Percentiles rank a stretch among this genome's conserved stretches.
These are phyloP conservation scores for Euphorbia pulcherrima DNA, from an alignment of 345 rosid species.

Conservation along the genomic window DNA sequence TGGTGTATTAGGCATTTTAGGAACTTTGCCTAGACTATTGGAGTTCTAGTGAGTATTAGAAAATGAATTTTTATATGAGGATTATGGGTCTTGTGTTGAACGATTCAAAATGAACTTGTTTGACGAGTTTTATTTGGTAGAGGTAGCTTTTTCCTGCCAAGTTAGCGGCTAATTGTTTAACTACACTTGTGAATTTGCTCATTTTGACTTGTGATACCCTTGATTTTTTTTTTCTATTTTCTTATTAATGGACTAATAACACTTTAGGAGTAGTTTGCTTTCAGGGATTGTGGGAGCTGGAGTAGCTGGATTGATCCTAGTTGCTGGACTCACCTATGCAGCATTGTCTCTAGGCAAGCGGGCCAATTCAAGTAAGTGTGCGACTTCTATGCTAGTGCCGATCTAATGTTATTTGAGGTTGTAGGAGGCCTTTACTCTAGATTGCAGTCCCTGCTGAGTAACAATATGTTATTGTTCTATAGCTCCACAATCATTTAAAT, in stretches of 20 bases:
- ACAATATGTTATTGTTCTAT: background rate
- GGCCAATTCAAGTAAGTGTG: slow-evolving; percentile 53
- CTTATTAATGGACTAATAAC: slow-evolving; percentile 52
- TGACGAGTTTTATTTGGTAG: background rate
- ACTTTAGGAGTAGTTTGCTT: slow-evolving; percentile 59
- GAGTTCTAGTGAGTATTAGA: background rate
- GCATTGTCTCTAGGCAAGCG: slow-evolving; percentile 55
- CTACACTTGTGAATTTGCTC: background rate
- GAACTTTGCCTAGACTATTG: background rate
- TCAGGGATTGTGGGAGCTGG: slow-evolving; percentile 84
- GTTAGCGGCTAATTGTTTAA: background rate
- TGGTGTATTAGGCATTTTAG: background rate
- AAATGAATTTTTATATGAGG: background rate
- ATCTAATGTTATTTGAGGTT: background rate
- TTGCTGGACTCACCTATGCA: slow-evolving; percentile 57
- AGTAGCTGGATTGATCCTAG: slow-evolving; percentile 56
- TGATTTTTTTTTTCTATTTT: background rate
- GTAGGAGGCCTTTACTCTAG: background rate
- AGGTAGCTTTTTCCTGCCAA: background rate
- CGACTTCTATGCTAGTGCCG: background rate
- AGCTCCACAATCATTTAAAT: background rate
- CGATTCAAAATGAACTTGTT: background rate
- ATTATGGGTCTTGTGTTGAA: background rate
- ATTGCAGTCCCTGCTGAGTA: background rate
- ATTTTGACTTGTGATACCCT: background rate